These are phyloP conservation scores for Pestalotiopsis sp. DNA, from an alignment of 2,329 filamentous ascomycete species.

Conservation along the genomic window DNA sequence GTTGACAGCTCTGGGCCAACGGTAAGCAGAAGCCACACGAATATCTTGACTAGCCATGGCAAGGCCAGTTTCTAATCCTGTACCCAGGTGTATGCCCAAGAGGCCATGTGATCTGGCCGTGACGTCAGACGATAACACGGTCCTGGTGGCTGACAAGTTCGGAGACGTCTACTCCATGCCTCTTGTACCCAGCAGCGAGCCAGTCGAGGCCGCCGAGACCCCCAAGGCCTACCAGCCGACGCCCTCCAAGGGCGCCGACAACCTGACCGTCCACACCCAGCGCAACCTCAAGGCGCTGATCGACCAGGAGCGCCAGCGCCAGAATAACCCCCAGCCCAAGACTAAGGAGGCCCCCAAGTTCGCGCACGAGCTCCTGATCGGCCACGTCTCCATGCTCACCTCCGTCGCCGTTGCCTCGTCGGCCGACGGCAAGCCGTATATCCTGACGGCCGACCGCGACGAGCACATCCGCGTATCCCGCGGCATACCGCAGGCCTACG, in stretches of 20 bases:
- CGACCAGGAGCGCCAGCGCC: constrained; percentile 55
- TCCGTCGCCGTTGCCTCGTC: constrained; percentile 60
- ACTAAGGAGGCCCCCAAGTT: constrained; percentile 54
- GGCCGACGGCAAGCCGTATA: constrained; percentile 47
- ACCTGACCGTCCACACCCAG: constrained; percentile 64
- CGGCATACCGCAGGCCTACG: constrained; percentile 77
- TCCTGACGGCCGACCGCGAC: constrained; percentile 60
- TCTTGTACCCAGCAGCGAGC: constrained; percentile 48
- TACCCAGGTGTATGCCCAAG: constrained; percentile 78
- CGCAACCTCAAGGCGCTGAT: constrained; percentile 64
- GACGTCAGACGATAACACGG: constrained; percentile 68
- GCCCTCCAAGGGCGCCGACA: constrained; percentile 54
- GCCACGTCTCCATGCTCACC: constrained; percentile 94
- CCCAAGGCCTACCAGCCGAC: constrained; percentile 25
- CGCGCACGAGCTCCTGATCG: constrained; percentile 77
- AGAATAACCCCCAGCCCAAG: constrained; percentile 31
- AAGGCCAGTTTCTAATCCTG: neutral
- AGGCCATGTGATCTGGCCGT: constrained; percentile 78
- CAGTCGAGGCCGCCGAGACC: constrained; percentile 4
- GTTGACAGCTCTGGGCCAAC: constrained; percentile 70
- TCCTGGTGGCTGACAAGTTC: constrained; percentile 91
- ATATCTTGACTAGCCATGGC: neutral
- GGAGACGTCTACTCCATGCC: constrained; percentile 93
- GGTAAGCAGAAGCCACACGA: constrained; percentile 49
- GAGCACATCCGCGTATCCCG: constrained; percentile 87